Base-by-base conservation (phyloP, 331 rosid genomes). In the Quercus tomentella region DNA sequence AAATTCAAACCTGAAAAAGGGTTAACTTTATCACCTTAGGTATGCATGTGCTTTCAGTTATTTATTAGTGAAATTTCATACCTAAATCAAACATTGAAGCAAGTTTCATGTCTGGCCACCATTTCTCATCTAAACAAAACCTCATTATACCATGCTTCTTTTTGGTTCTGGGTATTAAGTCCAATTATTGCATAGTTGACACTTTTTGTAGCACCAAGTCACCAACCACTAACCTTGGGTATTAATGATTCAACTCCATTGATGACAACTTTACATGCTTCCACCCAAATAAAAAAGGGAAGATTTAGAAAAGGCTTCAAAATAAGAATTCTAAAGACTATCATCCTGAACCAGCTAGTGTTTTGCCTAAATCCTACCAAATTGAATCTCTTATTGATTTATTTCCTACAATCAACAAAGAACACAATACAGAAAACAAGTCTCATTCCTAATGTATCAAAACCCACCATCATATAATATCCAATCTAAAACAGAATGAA, bases 401-500 rank as follows among this genome's bases (percentile, higher is more conserved):
- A 52, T 70, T 15, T 20, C 63, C 45, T 28, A 57, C 61, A 35
- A 30, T 49, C 31, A 31, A 6, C 37, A 1, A 17, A 16, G 1
- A 56, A 20, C 28, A 58, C 23, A n/a, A 5, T 55, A 2, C 16
- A 58, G 7, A 71, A 71, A 49, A 58, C 70, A 25, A 41, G 35
- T 57, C 71, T 28, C 20, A 56, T 67, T 31, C 73, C 45, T 5
- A 74, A n/a, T 20, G 21, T 65, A 78, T 25, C 73, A 82, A 49
- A 82, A 65, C 20, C 25, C 21, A 11, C 45, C 22, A 9, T 49
- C 66, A 4, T 65, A 70, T 33, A 20, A 15, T 10, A 37, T 26
- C 45, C 28, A 56, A 65, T 45, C 12, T 4, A 31, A 62, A 77
- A 73, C 57, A 31, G 52, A 82, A 72, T 3, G 3, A 73, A 4